Percentiles rank a stretch among this genome's conserved stretches.
Conservation (phyloP, 2,329 filamentous ascomycete species). For the Phaeosphaeria sp. region DNA sequence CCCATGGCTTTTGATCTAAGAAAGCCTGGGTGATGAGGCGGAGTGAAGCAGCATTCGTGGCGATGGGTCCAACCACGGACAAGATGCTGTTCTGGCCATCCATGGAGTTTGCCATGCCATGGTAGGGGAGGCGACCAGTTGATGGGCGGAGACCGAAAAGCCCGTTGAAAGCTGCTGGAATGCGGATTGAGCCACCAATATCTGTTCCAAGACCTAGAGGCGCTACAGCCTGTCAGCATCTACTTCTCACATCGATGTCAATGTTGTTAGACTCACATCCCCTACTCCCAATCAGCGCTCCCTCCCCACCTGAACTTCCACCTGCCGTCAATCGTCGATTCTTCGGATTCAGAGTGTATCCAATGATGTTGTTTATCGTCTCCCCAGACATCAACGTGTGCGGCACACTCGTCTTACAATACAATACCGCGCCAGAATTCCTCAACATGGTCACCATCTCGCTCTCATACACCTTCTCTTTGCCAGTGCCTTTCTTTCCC, state of each 20-base stretch:
- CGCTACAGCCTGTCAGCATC: conserved; percentile 17
- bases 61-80: conserved; percentile 69
- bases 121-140: conserved; percentile 55
- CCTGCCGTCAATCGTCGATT: conserved; percentile 61
- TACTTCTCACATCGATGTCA: neutral
- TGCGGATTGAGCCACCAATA: conserved; percentile 62
- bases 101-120: conserved; percentile 63
- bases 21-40: conserved; percentile 63
- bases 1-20: conserved; percentile 67
- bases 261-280: conserved; percentile 50
- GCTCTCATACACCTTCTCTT: conserved; percentile 62
- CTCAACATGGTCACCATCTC: conserved; percentile 64
- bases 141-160: conserved; percentile 62
- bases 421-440: conserved; percentile 61
- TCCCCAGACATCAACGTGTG: conserved; percentile 65
- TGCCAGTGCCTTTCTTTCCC: conserved; percentile 59
- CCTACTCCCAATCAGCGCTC: conserved; percentile 61
- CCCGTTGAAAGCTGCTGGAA: conserved; percentile 65
- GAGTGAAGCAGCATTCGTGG: conserved; percentile 61
- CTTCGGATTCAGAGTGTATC: conserved; percentile 63
- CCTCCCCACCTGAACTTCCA: conserved; percentile 67
- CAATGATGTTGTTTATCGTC: conserved; percentile 67
- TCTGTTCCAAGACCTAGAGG: conserved; percentile 66
- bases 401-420: conserved; percentile 65
- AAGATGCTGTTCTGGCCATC: conserved; percentile 69